Conservation (phyloP, 257 asterid species). For the Solanum tacnaense region DNA sequence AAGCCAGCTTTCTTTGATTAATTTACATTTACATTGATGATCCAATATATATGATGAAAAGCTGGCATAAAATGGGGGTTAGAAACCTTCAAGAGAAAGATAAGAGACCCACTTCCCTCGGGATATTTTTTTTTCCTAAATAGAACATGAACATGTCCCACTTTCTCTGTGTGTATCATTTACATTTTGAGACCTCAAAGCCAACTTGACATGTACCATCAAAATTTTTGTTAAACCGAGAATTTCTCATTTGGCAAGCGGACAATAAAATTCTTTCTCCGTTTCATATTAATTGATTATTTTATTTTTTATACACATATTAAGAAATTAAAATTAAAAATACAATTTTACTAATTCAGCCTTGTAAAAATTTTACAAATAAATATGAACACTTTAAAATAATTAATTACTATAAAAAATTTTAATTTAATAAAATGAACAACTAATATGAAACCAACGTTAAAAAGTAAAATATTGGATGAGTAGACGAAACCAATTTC, state of each 20-base stretch:
- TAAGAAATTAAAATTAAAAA: too few species aligned
- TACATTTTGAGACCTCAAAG: not conserved
- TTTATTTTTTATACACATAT: too few species aligned
- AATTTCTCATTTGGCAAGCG: not conserved
- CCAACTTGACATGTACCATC: not conserved
- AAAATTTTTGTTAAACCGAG: not conserved
- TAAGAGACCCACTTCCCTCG: not conserved
- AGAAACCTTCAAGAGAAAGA: not conserved
- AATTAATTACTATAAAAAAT: too few species aligned
- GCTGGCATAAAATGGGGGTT: not conserved
- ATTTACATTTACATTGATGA: not conserved
- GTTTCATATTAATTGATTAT: not conserved
- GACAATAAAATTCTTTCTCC: too few species aligned
- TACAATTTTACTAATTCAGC: too few species aligned
- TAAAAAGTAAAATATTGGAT: not conserved
- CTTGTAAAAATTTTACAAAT: too few species aligned
- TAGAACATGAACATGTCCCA: not conserved
- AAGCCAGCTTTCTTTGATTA: not conserved
- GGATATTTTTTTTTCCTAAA: not conserved
- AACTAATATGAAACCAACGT: too few species aligned
- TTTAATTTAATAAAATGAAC: too few species aligned
- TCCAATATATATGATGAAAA: not conserved
- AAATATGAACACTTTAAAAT: too few species aligned
- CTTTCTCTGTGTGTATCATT: not conserved
- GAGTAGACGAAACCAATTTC: not conserved